Percentiles rank a stretch among this genome's conserved stretches.
These are phyloP conservation scores for Coemansia sp. DNA, from an alignment of 192 early-diverging fungal genomes.

Conservation along the genomic window DNA sequence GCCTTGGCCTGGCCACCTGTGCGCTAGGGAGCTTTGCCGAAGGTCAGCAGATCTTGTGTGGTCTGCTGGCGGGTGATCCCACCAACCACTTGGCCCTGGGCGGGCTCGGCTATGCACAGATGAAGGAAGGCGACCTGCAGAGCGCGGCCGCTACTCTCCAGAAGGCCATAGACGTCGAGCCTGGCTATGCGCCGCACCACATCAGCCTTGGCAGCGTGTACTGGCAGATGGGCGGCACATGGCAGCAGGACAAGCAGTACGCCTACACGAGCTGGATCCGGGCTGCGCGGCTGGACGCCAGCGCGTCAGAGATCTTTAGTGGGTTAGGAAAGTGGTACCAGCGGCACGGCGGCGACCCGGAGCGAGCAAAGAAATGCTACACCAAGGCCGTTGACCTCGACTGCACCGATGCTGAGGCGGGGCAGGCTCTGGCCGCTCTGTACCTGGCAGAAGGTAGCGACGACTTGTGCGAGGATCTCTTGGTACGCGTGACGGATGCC, in stretches of 20 bases:
- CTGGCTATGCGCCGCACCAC: slow-evolving; percentile 49
- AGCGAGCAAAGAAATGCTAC: slow-evolving; percentile 76
- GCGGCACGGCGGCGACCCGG: slow-evolving; percentile 56
- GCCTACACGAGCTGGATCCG: slow-evolving; percentile 63
- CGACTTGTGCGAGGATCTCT: slow-evolving; percentile 30
- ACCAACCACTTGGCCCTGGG: slow-evolving; percentile 49
- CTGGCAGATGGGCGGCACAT: slow-evolving; percentile 69
- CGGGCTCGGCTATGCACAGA: slow-evolving; percentile 64
- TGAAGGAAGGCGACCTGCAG: slow-evolving; percentile 48
- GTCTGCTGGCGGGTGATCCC: slow-evolving; percentile 39
- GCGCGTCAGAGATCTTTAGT: slow-evolving; percentile 60
- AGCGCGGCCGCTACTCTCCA: slow-evolving; percentile 52
- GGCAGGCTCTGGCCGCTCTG: slow-evolving; percentile 56
- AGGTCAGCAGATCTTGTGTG: slow-evolving; percentile 53
- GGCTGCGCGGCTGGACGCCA: slow-evolving; percentile 65
- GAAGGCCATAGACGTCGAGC: slow-evolving; percentile 50
- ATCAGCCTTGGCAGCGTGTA: slow-evolving; percentile 67
- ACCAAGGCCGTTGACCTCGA: slow-evolving; percentile 71
- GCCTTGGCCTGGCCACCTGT: slow-evolving; percentile 50
- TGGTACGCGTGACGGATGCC: slow-evolving; percentile 15
- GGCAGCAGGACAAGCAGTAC: slow-evolving; percentile 54
- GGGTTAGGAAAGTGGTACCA: slow-evolving; percentile 79
- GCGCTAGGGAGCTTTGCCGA: slow-evolving; percentile 53
- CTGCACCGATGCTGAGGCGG: slow-evolving; percentile 61
- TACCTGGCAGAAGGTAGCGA: slow-evolving; percentile 49